Evolutionary conservation across 2,329 filamentous ascomycete species (phyloP).

Genomic region (Penicillium fuscoglaucum): DNA sequence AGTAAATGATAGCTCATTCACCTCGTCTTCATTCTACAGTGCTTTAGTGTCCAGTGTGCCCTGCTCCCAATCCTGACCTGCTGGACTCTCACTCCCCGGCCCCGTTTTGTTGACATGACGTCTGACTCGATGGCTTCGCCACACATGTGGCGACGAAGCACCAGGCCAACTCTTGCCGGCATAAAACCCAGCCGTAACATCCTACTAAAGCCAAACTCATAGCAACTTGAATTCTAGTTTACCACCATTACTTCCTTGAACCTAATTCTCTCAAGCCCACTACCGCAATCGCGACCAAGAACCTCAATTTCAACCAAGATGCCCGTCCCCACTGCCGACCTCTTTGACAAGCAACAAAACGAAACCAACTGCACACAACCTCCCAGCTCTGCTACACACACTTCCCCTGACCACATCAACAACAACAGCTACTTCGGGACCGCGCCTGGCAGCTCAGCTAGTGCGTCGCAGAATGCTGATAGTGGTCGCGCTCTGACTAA

Average conservation of each 20-base stretch:
- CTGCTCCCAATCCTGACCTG: background rate
- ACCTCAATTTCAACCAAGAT: slow-evolving; percentile 11
- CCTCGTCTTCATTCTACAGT: background rate
- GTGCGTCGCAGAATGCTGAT: slow-evolving; percentile 20
- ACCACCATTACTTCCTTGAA: too few species aligned
- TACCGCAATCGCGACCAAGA: background rate
- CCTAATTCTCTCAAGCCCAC: background rate
- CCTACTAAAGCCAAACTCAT: background rate
- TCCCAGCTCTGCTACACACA: slow-evolving; percentile 3
- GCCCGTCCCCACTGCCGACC: slow-evolving; percentile 24
- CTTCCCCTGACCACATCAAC: slow-evolving; percentile 3
- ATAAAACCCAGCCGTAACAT: background rate
- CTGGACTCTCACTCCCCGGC: background rate
- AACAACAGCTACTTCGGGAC: slow-evolving; percentile 18
- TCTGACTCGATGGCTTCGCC: slow-evolving; percentile 3
- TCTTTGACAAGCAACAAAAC: slow-evolving; percentile 18
- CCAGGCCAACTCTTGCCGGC: background rate
- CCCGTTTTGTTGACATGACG: slow-evolving; percentile 6
- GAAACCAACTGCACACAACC: slow-evolving; percentile 14
- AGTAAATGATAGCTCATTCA: background rate
- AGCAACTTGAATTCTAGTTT: background rate
- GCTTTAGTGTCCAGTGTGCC: background rate
- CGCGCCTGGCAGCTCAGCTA: slow-evolving; percentile 18
- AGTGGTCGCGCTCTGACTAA: slow-evolving; percentile 36
- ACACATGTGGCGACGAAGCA: slow-evolving; percentile 7